Percentiles rank a stretch among this genome's conserved stretches.
Conservation (phyloP, 2,329 filamentous ascomycete genomes). For the Stagonosporopsis vannaccii region DNA sequence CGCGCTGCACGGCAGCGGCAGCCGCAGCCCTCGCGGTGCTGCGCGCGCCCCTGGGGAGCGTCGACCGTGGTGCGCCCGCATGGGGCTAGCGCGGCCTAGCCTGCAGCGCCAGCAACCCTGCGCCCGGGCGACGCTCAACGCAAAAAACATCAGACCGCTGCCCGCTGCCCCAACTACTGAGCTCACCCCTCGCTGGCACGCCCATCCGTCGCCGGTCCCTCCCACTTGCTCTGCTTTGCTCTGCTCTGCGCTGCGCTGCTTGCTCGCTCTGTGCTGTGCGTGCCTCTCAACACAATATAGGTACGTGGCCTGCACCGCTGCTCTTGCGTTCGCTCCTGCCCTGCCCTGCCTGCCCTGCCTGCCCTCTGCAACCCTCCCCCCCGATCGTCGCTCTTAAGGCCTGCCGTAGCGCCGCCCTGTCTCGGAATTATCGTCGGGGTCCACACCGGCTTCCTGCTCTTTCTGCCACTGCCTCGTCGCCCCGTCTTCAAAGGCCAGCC, state of each 20-base stretch:
- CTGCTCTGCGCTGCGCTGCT: background rate
- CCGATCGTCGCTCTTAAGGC: slow-evolving; percentile 21
- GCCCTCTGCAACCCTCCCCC: background rate
- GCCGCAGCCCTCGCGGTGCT: background rate
- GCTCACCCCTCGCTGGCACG: slow-evolving; percentile 17
- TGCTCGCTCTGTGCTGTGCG: slow-evolving; percentile 5
- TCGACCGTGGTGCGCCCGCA: background rate
- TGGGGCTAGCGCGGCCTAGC: slow-evolving; percentile 23
- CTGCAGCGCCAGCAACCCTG: slow-evolving; percentile 30
- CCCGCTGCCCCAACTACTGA: slow-evolving; percentile 30
- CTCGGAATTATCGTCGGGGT: slow-evolving; percentile 25
- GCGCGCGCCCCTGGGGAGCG: slow-evolving; percentile 9
- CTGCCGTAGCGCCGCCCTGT: slow-evolving; percentile 25
- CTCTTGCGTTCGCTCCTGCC: slow-evolving; percentile 12
- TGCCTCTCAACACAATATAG: slow-evolving; percentile 40
- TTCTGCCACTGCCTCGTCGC: slow-evolving; percentile 19
- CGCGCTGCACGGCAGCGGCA: background rate
- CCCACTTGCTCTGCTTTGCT: background rate
- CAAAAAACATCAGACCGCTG: slow-evolving; percentile 48
- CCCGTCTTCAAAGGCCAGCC: background rate
- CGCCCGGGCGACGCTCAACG: slow-evolving; percentile 39
- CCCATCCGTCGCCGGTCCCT: background rate
- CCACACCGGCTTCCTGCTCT: slow-evolving; percentile 24
- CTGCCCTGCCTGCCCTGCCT: no score
- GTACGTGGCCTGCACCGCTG: slow-evolving; percentile 39